Base-by-base conservation (phyloP, 75 land plant species). In the Picea sitchensis region DNA sequence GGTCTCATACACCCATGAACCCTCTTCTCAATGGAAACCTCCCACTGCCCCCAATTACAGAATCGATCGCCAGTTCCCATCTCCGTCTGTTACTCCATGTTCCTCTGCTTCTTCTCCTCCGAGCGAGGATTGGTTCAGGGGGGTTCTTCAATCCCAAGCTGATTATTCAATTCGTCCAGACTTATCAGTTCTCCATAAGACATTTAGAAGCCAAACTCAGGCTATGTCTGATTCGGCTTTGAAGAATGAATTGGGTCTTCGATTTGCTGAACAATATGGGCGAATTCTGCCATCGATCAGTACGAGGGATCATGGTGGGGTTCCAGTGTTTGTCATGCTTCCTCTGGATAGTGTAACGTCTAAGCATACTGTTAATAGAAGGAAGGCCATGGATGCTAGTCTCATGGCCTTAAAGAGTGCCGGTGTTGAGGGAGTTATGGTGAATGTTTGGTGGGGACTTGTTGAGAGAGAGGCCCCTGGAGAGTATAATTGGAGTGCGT, bases 311-410 rank as follows among this genome's bases (percentile, higher is more conserved):
- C 12, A 63, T 62, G 58, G 38, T 3, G 92, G 96, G 11, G 94
- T 95, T 30, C 98, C 98, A 54, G 98, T 95, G 74, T 95, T 77
- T 78, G 93, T 95, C 77, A 95, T 95, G 95, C 92, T 95, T 80
- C 95, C 98, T 76, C 56, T 51, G 69, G 73, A 69, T 44, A 1
- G 41, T 38, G 21, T 69, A 20, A 69, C 68, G 7, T 44, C 36
- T 61, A 83, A 34, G 62, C 81, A 83, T 58, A 80, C 47, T 54
- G 85, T 83, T 32, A 81, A 64, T 61, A 63, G 83, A 59, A 23
- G 23, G 30, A 73, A 78, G 44, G 83, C 83, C 21, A 74, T 76
- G 71, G 85, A 84, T 62, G 88, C 80, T 5, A 75, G 81, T 56
- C 69, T 86, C 26, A 58, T 60, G 26, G 87, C 88, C 26, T 60